phyloP scores from a whole-genome alignment of 2,329 filamentous ascomycete species.

The Fusarium sterilihyphosum region DNA sequence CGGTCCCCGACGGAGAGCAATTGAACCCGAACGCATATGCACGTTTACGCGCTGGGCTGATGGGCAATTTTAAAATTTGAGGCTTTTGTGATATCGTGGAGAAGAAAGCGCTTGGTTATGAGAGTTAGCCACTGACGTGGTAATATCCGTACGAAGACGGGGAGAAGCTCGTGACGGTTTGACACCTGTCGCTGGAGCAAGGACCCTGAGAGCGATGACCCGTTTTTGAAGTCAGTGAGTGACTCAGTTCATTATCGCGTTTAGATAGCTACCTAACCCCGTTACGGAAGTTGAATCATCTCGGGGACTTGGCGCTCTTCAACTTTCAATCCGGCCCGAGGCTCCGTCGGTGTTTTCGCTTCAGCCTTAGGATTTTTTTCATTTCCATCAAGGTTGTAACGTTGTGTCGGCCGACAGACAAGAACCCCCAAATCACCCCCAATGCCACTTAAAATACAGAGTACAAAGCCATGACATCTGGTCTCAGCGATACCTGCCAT shows the following conservation, averaged over 20 bases:
- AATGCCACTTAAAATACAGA: not conserved
- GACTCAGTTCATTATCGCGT: not conserved
- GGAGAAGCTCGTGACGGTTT: not conserved
- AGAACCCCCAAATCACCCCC: not conserved
- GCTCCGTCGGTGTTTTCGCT: not conserved
- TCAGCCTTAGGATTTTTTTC: not conserved
- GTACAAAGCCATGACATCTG: not conserved
- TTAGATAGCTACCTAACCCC: slow-evolving; percentile 6
- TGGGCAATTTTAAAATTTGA: slow-evolving; percentile 6
- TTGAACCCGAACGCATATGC: not conserved
- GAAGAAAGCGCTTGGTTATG: not conserved
- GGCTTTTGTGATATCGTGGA: not conserved
- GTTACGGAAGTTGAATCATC: slow-evolving; percentile 10
- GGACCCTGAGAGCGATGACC: slow-evolving; percentile 1
- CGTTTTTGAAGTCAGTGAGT: not conserved
- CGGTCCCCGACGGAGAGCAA: not conserved
- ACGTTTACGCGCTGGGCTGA: not conserved
- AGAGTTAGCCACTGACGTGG: not conserved
- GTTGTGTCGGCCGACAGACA: not conserved
- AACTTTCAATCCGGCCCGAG: not conserved
- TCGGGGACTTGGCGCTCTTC: slow-evolving; percentile 3
- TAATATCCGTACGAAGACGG: not conserved
- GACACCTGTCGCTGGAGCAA: not conserved
- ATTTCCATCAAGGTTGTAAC: not conserved
- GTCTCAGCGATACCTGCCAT: not conserved